These are phyloP conservation scores for Jamesozyma gamospora DNA, from an alignment of 805 yeast genomes.

Conservation along the genomic window DNA sequence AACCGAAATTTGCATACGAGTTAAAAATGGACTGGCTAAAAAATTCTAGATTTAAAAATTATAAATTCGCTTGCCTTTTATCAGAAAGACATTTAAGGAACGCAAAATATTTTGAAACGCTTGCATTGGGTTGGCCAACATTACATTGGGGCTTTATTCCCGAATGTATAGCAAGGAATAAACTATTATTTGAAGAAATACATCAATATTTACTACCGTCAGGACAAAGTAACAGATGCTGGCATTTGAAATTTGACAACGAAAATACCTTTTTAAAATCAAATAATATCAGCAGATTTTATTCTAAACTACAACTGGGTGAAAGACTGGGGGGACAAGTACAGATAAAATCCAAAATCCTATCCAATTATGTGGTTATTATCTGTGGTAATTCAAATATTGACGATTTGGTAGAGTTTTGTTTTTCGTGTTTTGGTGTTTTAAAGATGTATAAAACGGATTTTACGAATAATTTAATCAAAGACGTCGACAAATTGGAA, in stretches of 20 bases:
- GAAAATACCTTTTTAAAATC: constrained; percentile 30
- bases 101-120: constrained; percentile 63
- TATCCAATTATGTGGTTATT: constrained; percentile 30
- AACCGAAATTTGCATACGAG: not conserved
- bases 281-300: constrained; percentile 38
- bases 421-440: constrained; percentile 19
- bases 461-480: not conserved
- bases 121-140: constrained; percentile 83
- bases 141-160: constrained; percentile 47
- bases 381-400: constrained; percentile 26
- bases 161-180: constrained; percentile 34
- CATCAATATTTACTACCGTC: constrained; percentile 55
- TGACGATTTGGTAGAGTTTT: constrained; percentile 19
- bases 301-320: constrained; percentile 30
- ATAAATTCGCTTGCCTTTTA: constrained; percentile 55
- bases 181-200: constrained; percentile 29
- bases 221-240: constrained; percentile 42
- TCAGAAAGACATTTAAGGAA: constrained; percentile 53
- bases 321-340: constrained; percentile 34
- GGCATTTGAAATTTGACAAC: too few relatives aligned
- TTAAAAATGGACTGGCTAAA: constrained; percentile 10
- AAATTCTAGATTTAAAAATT: constrained; percentile 11
- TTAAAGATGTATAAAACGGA: constrained; percentile 6
- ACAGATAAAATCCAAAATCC: constrained; percentile 5
- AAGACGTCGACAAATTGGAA: not conserved